Conservation (phyloP, 129 eudicot species). For the Oenanthe sinensis region DNA sequence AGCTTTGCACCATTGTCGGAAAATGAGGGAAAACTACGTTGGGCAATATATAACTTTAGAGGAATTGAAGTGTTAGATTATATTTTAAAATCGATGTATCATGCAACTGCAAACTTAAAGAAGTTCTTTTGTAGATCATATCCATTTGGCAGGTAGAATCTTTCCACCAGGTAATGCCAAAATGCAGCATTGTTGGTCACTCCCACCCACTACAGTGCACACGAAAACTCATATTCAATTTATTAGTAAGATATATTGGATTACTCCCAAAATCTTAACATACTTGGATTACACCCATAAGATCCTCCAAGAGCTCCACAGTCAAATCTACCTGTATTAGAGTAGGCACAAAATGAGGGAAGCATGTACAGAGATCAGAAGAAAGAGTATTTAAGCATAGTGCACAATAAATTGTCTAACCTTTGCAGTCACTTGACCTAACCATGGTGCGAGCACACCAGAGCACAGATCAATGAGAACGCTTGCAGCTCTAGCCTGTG, state of each 20-base stretch:
- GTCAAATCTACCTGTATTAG: slow-evolving; percentile 69
- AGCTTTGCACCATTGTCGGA: not conserved
- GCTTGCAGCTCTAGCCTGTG: slow-evolving; percentile 85
- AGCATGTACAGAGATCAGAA: slow-evolving; percentile 7
- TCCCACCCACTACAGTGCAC: not conserved
- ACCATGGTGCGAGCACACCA: slow-evolving; percentile 90
- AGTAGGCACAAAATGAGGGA: not conserved
- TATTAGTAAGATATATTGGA: not conserved
- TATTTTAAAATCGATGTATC: not conserved
- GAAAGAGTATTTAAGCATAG: not conserved
- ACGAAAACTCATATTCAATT: too few relatives aligned
- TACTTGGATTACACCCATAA: slow-evolving; percentile 85
- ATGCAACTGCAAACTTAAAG: not conserved
- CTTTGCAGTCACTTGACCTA: slow-evolving; percentile 82
- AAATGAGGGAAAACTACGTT: not conserved
- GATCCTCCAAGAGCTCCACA: slow-evolving; percentile 88
- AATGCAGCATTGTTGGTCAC: not conserved
- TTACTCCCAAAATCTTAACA: not conserved
- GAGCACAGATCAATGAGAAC: slow-evolving; percentile 88
- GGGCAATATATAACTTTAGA: not conserved
- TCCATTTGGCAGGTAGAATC: not conserved
- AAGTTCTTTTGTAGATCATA: not conserved
- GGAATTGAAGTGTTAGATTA: not conserved
- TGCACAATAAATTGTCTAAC: slow-evolving; percentile 20
- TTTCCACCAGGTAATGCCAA: not conserved